A percentile compares a stretch with the other conserved stretches of the same genome.
phyloP scores from a whole-genome alignment of 139 green algal genomes.

The Ettlia oleoabundans region DNA sequence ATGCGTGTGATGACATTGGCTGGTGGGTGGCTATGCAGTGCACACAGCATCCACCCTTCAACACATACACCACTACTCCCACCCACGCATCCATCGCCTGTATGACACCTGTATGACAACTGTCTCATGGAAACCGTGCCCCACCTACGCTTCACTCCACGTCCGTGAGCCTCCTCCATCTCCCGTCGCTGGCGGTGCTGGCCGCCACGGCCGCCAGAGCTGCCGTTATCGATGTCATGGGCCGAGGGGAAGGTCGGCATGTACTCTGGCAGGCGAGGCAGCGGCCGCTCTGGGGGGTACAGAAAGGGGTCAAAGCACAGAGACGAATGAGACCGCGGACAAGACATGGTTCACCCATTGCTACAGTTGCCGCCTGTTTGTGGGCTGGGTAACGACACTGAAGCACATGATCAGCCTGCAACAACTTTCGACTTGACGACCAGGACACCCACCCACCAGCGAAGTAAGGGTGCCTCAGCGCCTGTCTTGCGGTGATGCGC shows the following conservation, averaged over 20 bases:
- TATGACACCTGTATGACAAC: neutral
- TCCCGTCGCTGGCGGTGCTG: slow-evolving; percentile 24
- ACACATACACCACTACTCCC: too few species aligned
- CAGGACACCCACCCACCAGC: neutral
- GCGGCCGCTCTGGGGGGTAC: slow-evolving; percentile 49
- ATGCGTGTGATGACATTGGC: too few species aligned
- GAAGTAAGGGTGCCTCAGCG: slow-evolving; percentile 57
- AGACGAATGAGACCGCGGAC: too few species aligned
- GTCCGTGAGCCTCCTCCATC: slow-evolving; percentile 32
- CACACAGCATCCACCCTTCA: too few species aligned
- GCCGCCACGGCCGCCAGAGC: neutral
- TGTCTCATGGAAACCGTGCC: neutral
- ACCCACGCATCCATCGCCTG: neutral
- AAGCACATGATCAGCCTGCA: too few species aligned
- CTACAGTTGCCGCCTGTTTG: too few species aligned
- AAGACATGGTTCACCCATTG: too few species aligned
- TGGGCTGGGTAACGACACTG: too few species aligned
- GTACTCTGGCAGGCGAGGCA: slow-evolving; percentile 54
- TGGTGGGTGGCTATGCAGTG: too few species aligned
- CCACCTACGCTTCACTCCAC: slow-evolving; percentile 35
- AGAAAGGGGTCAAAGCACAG: neutral
- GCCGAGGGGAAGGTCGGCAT: slow-evolving; percentile 77
- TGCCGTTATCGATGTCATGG: neutral
- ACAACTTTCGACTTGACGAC: too few species aligned
- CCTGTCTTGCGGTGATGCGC: slow-evolving; percentile 47